phyloP scores from a whole-genome alignment of 2,329 filamentous ascomycete genomes.

The Clonostachys rhizophaga region DNA sequence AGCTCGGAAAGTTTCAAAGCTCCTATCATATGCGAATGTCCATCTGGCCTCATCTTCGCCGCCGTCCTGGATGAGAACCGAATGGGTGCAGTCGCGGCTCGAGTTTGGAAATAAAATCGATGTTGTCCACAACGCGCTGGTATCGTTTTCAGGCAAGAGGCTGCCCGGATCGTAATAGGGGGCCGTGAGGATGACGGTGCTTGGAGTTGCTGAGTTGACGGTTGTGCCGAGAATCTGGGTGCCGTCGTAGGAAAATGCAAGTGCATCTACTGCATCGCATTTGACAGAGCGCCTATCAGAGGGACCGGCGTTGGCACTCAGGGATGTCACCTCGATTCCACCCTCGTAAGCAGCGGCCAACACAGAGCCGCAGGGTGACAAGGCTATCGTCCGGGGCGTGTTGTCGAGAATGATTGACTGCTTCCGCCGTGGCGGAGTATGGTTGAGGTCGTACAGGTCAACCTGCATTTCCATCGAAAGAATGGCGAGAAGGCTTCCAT shows the following conservation, averaged over 20 bases:
- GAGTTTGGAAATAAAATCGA: conserved; percentile 81
- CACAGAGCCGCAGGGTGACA: conserved; percentile 78
- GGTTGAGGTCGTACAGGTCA: conserved; percentile 73
- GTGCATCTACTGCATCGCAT: conserved; percentile 68
- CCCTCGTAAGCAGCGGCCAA: conserved; percentile 81
- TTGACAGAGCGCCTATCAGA: conserved; percentile 73
- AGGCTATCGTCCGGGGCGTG: conserved; percentile 69
- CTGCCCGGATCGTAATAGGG: conserved; percentile 74
- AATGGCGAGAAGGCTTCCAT: conserved; percentile 72
- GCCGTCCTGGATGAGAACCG: conserved; percentile 61
- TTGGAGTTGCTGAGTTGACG: conserved; percentile 56
- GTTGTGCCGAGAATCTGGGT: conserved; percentile 77
- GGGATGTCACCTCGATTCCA: conserved; percentile 81
- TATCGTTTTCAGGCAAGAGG: conserved; percentile 59
- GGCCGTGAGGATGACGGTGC: conserved; percentile 72
- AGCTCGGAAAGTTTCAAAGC: conserved; percentile 73
- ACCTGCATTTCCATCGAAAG: conserved; percentile 79
- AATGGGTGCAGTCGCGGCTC: conserved; percentile 75
- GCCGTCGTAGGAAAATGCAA: conserved; percentile 74
- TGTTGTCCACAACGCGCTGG: conserved; percentile 78
- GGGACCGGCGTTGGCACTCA: conserved; percentile 57
- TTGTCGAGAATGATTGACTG: conserved; percentile 76
- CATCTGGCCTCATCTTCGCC: conserved; percentile 63
- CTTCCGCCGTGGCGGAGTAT: conserved; percentile 62
- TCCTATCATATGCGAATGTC: conserved; percentile 74